Base-by-base conservation (phyloP, 2,329 filamentous ascomycete genomes). In the Nothomitra cinnamomea region DNA sequence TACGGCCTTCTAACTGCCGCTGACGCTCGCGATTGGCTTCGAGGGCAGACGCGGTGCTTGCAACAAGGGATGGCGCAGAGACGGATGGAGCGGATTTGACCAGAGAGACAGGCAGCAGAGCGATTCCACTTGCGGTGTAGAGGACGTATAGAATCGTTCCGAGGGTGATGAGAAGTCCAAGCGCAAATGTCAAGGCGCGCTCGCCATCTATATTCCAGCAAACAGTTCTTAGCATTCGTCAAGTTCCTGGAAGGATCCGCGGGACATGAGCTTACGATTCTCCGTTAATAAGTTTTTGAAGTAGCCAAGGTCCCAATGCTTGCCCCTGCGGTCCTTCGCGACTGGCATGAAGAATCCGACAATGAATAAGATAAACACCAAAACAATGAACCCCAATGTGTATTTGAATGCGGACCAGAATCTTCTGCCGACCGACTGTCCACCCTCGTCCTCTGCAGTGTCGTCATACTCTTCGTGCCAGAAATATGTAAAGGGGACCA, bases 401-500 rank as follows among this genome's bases (percentile, higher is more conserved):
- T 95, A 96, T 69, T 94, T 95, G 64, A 86, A 72, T 2, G 92
- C 87, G n/a, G 82, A 82, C 77, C 82, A 83, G 56, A 96, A 76
- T 53, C 87, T 78, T 62, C 80, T 77, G 5, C 74, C 75, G 55
- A 83, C 67, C 1, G 84, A 83, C 64, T 89, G 82, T 28, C 78
- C 80, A 32, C 87, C 85, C 56, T 86, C 79, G 61, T 94, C 86
- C 35, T 83, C 77, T 57, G 88, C 88, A 19, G 90, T 82, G 69
- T 95, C 88, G 62, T 95, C 90, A 59, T 94, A 94, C 67, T 96
- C 92, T 66, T 98, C 92, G 63, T 94, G 92, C 80, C 85, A 95
- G 66, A 98, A 98, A 71, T 98, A 98, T 49, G 89, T 84, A 64
- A 98, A 98, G 0, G 92, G 92, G 19, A 96, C 84, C 45, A 95